A percentile compares a stretch with the other conserved stretches of the same genome.
phyloP scores from a whole-genome alignment of 768 basidiomycete genomes.

The Mrakia frigida region DNA sequence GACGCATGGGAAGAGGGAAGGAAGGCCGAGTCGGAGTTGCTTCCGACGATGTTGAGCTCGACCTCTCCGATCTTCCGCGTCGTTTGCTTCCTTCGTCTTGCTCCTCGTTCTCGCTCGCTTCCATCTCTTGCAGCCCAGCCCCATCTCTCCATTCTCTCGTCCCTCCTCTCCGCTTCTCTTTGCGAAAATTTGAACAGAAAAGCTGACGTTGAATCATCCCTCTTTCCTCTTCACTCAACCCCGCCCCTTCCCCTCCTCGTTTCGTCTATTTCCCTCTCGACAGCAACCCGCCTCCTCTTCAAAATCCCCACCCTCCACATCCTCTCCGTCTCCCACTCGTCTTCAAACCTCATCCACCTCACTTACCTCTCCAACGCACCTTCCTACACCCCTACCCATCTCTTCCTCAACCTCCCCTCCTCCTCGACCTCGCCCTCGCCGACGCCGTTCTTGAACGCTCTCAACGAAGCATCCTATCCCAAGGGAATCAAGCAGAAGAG shows the following conservation, averaged over 20 bases:
- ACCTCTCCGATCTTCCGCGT: not conserved
- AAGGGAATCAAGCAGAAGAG: not conserved
- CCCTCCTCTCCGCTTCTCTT: too few relatives aligned
- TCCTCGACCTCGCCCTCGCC: not conserved
- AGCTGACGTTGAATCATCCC: too few relatives aligned
- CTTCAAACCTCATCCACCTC: not conserved
- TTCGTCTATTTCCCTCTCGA: too few relatives aligned
- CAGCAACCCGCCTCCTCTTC: too few relatives aligned
- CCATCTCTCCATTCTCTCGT: too few relatives aligned
- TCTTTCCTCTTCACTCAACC: too few relatives aligned
- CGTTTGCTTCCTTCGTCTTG: not conserved
- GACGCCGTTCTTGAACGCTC: not conserved
- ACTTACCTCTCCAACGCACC: not conserved
- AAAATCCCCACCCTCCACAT: too few relatives aligned
- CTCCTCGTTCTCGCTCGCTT: too few relatives aligned
- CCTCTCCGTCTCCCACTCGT: too few relatives aligned
- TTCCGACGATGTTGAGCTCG: not conserved
- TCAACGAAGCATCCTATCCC: not conserved
- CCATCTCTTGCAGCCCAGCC: too few relatives aligned
- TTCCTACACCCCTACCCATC: not conserved
- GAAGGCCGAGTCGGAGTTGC: not conserved
- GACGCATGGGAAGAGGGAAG: not conserved
- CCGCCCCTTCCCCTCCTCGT: too few relatives aligned
- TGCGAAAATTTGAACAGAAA: too few relatives aligned
- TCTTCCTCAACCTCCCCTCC: not conserved